Evolutionary conservation across 441 rosid genomes (phyloP).

Genomic region (Corymbia calophylla): DNA sequence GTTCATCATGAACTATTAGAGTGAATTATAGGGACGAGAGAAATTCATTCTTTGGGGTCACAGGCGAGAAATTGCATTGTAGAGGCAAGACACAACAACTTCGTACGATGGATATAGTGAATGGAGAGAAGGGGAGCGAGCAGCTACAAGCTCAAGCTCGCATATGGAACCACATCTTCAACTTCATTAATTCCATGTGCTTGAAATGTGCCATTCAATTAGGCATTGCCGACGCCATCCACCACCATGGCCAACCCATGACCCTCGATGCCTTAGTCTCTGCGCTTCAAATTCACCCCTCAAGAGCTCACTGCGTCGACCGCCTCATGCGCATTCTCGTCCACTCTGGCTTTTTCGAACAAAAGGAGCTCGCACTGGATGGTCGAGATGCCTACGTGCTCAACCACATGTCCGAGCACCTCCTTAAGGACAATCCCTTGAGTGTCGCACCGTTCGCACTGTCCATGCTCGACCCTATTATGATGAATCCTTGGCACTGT

Average conservation of each 20-base stretch:
- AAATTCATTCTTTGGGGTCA: neutral
- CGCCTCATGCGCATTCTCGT: neutral
- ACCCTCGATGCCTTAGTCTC: neutral
- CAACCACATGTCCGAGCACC: neutral
- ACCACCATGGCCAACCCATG: neutral
- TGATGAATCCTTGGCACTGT: neutral
- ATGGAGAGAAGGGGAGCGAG: neutral
- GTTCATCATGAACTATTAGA: no score
- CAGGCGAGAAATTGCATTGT: neutral
- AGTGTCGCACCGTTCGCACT: neutral
- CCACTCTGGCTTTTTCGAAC: neutral
- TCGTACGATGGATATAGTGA: neutral
- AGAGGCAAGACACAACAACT: neutral
- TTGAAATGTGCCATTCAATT: neutral
- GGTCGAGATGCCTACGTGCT: neutral
- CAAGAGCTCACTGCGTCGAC: neutral
- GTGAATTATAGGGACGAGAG: neutral
- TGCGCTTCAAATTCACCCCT: neutral
- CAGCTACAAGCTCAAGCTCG: neutral
- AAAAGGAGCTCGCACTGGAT: neutral
- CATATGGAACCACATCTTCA: neutral
- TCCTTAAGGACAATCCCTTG: neutral
- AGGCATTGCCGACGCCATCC: neutral
- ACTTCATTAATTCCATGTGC: neutral
- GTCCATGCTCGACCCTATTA: neutral